These are phyloP conservation scores for Pontederia crassipes DNA, from an alignment of 176 grass and related monocot species.

Conservation along the genomic window DNA sequence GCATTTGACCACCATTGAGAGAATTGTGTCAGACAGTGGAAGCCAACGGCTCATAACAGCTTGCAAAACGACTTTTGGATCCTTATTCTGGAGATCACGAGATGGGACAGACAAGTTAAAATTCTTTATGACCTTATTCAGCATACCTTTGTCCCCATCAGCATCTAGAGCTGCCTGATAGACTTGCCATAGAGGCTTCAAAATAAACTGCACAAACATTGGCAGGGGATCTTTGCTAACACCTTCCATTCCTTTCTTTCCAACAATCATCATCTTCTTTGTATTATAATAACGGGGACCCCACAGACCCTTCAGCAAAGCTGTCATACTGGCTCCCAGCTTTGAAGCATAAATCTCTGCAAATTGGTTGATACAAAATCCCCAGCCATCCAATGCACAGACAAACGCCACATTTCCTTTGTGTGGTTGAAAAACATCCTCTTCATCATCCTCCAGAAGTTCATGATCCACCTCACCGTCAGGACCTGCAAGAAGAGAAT, in stretches of 20 bases:
- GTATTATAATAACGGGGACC: slow-evolving; percentile 54
- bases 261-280: slow-evolving; percentile 58
- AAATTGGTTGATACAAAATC: slow-evolving; percentile 69
- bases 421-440: slow-evolving; percentile 69
- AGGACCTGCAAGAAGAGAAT: slow-evolving; percentile 44
- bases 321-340: slow-evolving; percentile 20
- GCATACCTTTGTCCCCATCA: slow-evolving; percentile 29
- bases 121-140: slow-evolving; percentile 34
- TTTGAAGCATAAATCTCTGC: slow-evolving; percentile 48
- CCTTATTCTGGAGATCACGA: slow-evolving; percentile 63
- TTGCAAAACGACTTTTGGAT: slow-evolving; percentile 49
- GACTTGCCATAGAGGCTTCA: slow-evolving; percentile 55
- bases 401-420: slow-evolving; percentile 86
- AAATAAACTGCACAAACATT: slow-evolving; percentile 78
- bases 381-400: slow-evolving; percentile 86
- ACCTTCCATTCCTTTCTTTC: slow-evolving; percentile 52
- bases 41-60: slow-evolving; percentile 75
- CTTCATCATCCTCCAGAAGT: slow-evolving; percentile 49
- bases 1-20: slow-evolving; percentile 75
- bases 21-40: slow-evolving; percentile 54
- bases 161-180: slow-evolving; percentile 38
- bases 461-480: slow-evolving; percentile 28
- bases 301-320: slow-evolving; percentile 75
- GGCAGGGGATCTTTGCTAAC: slow-evolving; percentile 47
- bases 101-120: slow-evolving; percentile 40